Evolutionary conservation across 345 rosid genomes (phyloP).

Genomic region (Xanthoceras sorbifolium): DNA sequence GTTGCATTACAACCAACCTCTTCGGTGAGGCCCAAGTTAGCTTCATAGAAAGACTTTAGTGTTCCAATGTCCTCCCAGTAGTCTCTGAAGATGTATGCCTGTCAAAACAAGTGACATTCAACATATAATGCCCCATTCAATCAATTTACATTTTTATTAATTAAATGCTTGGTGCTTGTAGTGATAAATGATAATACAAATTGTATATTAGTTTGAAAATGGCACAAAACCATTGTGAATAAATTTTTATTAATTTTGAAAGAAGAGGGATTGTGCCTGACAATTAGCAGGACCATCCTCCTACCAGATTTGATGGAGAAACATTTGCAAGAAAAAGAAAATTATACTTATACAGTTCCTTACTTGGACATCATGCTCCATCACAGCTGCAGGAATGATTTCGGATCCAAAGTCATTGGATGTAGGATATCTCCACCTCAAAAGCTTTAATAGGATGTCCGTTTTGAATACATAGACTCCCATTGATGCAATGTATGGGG

Average conservation of each 20-base stretch:
- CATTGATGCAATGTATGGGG: constrained; percentile 92
- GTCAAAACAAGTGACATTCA: constrained; percentile 21
- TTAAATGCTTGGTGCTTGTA: not conserved
- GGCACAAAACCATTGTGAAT: not conserved
- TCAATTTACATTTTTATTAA: not conserved
- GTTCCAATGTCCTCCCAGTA: constrained; percentile 99
- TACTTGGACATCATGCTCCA: constrained; percentile 81
- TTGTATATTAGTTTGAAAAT: not conserved
- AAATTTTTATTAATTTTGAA: too few relatives aligned
- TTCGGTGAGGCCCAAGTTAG: constrained; percentile 88
- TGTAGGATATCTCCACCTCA: constrained; percentile 75
- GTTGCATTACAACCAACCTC: constrained; percentile 51
- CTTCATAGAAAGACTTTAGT: constrained; percentile 82
- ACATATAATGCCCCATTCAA: not conserved
- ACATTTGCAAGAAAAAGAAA: constrained; percentile 1
- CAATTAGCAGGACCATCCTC: not conserved
- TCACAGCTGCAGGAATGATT: constrained; percentile 85
- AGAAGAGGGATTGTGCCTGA: not conserved
- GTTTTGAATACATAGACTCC: constrained; percentile 89
- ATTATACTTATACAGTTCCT: constrained; percentile 12
- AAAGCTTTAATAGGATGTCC: constrained; percentile 63
- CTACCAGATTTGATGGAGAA: not conserved
- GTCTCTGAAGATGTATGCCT: constrained; percentile 81
- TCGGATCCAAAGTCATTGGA: constrained; percentile 95
- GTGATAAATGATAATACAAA: not conserved